Evolutionary conservation across 2,329 filamentous ascomycete species (phyloP), one percentile per base, ranked within the genome.

Genomic region (Didymella arachidicola): DNA sequence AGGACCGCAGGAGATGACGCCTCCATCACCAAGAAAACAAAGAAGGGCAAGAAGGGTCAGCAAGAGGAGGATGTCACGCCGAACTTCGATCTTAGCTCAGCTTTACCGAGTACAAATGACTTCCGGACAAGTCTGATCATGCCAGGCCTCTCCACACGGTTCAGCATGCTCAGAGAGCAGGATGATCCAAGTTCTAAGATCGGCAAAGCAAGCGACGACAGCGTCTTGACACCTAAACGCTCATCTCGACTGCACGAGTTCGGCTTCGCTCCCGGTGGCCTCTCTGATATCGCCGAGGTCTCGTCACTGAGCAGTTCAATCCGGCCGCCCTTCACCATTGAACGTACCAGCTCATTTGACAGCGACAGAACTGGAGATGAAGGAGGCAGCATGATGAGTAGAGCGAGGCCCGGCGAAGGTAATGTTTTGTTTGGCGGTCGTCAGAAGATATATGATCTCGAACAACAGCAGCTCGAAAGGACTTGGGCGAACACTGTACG

Each of bases 101-200:
- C 87, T 0, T 81, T 99, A 2, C 95, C 95, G 1, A 84, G 93
- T 0, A 88, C 82, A 45, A 92, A 98, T 77, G 89, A 98, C 72
- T 98, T 99, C 77, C 87, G 95, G 57, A 99, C 95, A 3, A 98
- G 95, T 81, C 81, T 99, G 58, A 83, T 99, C 62, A 96, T 99
- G 94, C 93, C 92, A 0, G 94, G 93, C 41, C 84, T 99, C 4
- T 98, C 94, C 0, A 92, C 93, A 12, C 88, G 95, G 7, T 99
- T 99, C 77, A 98, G 94, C 67, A 98, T 98, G 94, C 81, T 98
- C 30, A 84, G 92, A 70, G 94, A 97, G 77, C 94, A 97, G 75
- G 93, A 97, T 74, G 93, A 97, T 70, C 94, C 94, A 1, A 89
- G 82, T 62, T 94, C 92, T 2, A 90, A 93, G 75, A 84, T 97